Base-by-base conservation (phyloP, 768 basidiomycete genomes). In the Panaeolus cyanescens region DNA sequence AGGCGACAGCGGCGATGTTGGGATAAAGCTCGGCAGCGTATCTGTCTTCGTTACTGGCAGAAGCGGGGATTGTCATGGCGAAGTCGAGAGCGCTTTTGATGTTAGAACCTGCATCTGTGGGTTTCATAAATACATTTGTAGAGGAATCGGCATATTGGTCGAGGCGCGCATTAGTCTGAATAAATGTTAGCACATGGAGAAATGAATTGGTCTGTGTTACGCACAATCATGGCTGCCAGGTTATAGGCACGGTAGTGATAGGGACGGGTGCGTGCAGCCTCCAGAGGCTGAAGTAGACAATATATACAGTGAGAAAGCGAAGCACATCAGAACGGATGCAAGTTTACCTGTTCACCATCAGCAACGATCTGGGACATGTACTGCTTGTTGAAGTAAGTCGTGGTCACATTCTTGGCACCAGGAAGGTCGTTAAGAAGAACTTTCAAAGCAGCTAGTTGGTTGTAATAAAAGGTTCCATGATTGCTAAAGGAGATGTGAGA, bases 181-280 rank as follows among this genome's bases (percentile, higher is more conserved):
- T 39, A 54, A 54, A 31, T 58, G 37, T 25, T 39, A 34, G 8
- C 7, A n/a, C 55, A 40, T 28, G 39, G 30, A 39, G 30, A 30
- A 37, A 19, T 34, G 19, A 59, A 32, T 32, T 22, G 39, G 55
- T 39, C 8, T 36, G 40, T 53, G n/a, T 22, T 53, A 69, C 83
- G 68, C 62, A 88, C 86, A 54, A 88, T 84, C 83, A 89, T 85
- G 7, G 86, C 88, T 1, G 83, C 85, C 15, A 89, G 77, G 63
- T 91, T 91, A 73, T 87, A 90, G 0, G 82, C 80, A 9, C 85
- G 80, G 68, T 90, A 89, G 67, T 90, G 88, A 70, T 83, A 89
- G 15, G 88, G 86, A 10, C 83, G 77, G 1, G 86, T 86, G 28
- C 88, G 83, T 2, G 71, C 77, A 17, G 85, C 79, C 74, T 90